Conservation (phyloP, 2,329 filamentous ascomycete species). For the Fonsecaea pugnacius region DNA sequence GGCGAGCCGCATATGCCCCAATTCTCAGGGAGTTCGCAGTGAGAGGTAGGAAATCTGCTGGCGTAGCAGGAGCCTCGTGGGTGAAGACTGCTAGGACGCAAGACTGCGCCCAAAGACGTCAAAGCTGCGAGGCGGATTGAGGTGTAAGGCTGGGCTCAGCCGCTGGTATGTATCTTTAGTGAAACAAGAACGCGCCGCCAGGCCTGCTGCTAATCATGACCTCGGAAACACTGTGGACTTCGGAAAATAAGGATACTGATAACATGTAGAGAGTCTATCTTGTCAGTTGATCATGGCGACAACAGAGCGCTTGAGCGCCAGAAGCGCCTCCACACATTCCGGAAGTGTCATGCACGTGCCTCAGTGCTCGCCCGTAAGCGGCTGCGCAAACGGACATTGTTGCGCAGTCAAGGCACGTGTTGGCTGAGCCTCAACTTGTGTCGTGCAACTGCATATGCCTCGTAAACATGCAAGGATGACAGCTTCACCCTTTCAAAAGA, state of each 20-base stretch:
- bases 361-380: background rate
- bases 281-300: background rate
- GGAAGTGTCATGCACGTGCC: background rate
- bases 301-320: too few species aligned
- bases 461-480: slow-evolving; percentile 4
- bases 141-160: background rate
- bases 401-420: background rate
- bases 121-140: background rate
- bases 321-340: background rate
- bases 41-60: background rate
- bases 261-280: background rate
- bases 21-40: background rate
- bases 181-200: background rate
- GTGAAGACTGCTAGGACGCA: background rate
- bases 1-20: background rate
- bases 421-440: background rate
- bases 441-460: background rate
- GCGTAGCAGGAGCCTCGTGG: background rate
- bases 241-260: background rate
- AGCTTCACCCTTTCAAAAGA: background rate
- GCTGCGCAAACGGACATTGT: background rate
- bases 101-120: background rate
- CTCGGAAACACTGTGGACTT: background rate
- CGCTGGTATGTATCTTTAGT: background rate
- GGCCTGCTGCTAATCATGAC: background rate